Percentiles rank a stretch among this genome's conserved stretches.
phyloP scores from a whole-genome alignment of 306 rosid genomes.

The Begonia loranthoides region DNA sequence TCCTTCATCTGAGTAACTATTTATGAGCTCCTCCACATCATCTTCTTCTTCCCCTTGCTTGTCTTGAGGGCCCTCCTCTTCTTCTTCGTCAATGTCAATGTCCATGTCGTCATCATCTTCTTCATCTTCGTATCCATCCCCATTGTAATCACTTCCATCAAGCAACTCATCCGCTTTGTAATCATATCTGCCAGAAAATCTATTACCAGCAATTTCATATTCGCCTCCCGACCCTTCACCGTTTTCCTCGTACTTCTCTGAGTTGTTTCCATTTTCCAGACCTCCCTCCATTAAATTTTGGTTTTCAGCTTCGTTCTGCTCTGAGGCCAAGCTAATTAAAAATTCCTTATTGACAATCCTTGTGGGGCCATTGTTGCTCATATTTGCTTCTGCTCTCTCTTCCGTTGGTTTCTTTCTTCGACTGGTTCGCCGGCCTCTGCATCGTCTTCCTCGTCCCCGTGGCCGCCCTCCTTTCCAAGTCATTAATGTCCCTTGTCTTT shows the following conservation, averaged over 20 bases:
- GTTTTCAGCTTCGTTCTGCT: slow-evolving; percentile 17
- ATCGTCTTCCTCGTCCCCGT: slow-evolving; percentile 21
- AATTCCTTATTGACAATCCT: slow-evolving; percentile 11
- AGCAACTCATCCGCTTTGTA: slow-evolving; percentile 21
- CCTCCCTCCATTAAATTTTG: slow-evolving; percentile 12
- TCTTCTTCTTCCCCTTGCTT: slow-evolving; percentile 8
- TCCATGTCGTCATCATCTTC: slow-evolving; percentile 10
- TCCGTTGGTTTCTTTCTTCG: slow-evolving; percentile 27
- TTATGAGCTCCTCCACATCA: slow-evolving; percentile 25
- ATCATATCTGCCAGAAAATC: slow-evolving; percentile 14
- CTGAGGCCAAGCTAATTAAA: slow-evolving; percentile 7
- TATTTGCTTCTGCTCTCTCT: slow-evolving; percentile 10
- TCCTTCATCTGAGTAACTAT: slow-evolving; percentile 24
- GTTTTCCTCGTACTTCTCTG: slow-evolving; percentile 31
- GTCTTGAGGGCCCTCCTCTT: not conserved
- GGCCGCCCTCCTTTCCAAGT: slow-evolving; percentile 43
- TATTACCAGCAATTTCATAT: slow-evolving; percentile 22
- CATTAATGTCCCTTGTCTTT: slow-evolving; percentile 24
- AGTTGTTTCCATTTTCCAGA: slow-evolving; percentile 19
- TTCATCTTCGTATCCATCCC: slow-evolving; percentile 17
- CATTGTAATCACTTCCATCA: slow-evolving; percentile 16
- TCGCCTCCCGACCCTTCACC: slow-evolving; percentile 22
- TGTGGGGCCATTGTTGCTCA: slow-evolving; percentile 7
- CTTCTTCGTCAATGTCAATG: not conserved
- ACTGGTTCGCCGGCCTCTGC: slow-evolving; percentile 34